Conservation (phyloP, 371 early-diverging fungal genomes). For the Syncephalastrum monosporum region DNA sequence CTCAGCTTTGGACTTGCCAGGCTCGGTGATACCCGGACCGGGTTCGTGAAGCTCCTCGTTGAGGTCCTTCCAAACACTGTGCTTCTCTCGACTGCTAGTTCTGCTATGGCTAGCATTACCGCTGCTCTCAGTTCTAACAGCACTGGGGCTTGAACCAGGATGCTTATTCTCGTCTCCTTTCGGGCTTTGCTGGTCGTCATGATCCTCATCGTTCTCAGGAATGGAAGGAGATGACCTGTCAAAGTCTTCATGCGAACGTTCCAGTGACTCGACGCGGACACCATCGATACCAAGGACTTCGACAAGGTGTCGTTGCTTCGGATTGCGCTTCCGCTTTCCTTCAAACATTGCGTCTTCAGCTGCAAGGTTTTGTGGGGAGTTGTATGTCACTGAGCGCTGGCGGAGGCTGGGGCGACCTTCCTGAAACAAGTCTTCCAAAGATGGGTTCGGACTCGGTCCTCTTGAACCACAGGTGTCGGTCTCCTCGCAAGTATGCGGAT, state of each 20-base stretch:
- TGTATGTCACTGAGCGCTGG: neutral
- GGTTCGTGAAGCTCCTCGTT: slow-evolving; percentile 36
- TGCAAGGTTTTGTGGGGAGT: neutral
- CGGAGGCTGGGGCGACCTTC: neutral
- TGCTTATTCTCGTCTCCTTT: neutral
- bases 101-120: neutral
- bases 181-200: neutral
- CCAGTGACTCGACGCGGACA: slow-evolving; percentile 24
- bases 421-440: no score
- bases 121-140: neutral
- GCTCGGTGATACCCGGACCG: slow-evolving; percentile 33
- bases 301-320: slow-evolving; percentile 26
- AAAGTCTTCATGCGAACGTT: slow-evolving; percentile 17
- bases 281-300: slow-evolving; percentile 48
- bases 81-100: slow-evolving; percentile 5
- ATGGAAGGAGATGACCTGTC: neutral
- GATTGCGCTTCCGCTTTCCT: neutral
- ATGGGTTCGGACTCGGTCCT: no score
- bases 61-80: slow-evolving; percentile 30
- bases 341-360: no score
- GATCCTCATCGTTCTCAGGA: neutral
- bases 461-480: no score
- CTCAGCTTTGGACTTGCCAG: slow-evolving; percentile 31
- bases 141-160: neutral
- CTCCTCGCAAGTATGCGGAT: no score